Evolutionary conservation across 1,139 yeast species (phyloP).

Genomic region (Geotrichum histeridarum): DNA sequence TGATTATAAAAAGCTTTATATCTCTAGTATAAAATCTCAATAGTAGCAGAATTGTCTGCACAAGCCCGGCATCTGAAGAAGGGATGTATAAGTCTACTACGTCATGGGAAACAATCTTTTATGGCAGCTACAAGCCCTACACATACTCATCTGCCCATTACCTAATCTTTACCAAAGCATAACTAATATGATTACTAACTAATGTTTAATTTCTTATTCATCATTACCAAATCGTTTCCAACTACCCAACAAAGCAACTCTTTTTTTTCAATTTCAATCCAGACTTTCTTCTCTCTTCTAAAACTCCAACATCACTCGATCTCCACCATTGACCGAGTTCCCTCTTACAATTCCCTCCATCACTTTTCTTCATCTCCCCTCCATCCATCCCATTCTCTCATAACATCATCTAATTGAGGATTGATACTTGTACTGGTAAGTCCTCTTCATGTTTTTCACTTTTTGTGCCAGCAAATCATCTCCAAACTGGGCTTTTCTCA

Average conservation of each 20-base stretch:
- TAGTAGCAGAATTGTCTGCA: too few relatives aligned
- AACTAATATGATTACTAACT: background rate
- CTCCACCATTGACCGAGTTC: background rate
- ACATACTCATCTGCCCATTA: too few relatives aligned
- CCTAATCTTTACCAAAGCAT: too few relatives aligned
- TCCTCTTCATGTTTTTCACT: background rate
- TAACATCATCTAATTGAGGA: background rate
- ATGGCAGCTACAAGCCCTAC: too few relatives aligned
- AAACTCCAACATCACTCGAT: slow-evolving; percentile 3
- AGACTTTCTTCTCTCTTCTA: background rate
- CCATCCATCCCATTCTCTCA: background rate
- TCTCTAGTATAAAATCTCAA: too few relatives aligned
- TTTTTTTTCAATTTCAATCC: background rate
- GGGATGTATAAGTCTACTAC: too few relatives aligned
- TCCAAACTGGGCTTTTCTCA: background rate
- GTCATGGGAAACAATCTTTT: too few relatives aligned
- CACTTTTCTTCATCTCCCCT: slow-evolving; percentile 3
- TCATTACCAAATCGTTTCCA: background rate
- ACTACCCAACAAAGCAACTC: background rate
- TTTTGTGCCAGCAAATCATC: background rate
- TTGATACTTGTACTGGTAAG: slow-evolving; percentile 1
- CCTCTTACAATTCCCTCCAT: background rate
- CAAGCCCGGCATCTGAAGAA: too few relatives aligned
- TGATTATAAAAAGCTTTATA: too few relatives aligned
- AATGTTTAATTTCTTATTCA: too few relatives aligned